These are phyloP conservation scores for Fusarium drepaniforme DNA, from an alignment of 2,329 filamentous ascomycete species.

Conservation along the genomic window DNA sequence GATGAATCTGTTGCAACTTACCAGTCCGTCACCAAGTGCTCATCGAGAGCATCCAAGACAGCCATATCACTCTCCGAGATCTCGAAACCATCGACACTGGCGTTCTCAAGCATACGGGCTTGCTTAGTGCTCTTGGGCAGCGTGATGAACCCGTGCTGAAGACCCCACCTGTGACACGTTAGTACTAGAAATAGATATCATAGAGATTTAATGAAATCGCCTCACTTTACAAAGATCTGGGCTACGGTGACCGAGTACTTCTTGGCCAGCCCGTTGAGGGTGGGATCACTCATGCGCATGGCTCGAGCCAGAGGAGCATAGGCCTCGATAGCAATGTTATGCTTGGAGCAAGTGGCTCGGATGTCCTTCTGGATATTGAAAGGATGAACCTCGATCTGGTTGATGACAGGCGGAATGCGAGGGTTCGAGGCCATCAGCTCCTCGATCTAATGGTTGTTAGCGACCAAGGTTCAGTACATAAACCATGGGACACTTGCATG, in stretches of 20 bases:
- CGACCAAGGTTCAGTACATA: background rate
- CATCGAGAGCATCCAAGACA: conserved; percentile 74
- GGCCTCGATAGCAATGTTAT: conserved; percentile 80
- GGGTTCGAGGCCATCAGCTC: conserved; percentile 75
- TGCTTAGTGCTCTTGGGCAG: conserved; percentile 78
- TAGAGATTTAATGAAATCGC: background rate
- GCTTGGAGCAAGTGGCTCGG: conserved; percentile 71
- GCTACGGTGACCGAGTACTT: conserved; percentile 79
- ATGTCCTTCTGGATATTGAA: conserved; percentile 83
- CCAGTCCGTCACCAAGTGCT: conserved; percentile 80
- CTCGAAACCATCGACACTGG: conserved; percentile 68
- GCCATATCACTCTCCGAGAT: conserved; percentile 74
- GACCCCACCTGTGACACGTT: conserved; percentile 69
- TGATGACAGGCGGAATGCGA: conserved; percentile 74
- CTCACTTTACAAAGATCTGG: conserved; percentile 75
- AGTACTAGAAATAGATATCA: background rate
- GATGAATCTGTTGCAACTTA: conserved; percentile 40
- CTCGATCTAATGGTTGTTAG: conserved; percentile 63
- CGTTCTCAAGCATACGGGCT: conserved; percentile 75
- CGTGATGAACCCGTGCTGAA: conserved; percentile 80
- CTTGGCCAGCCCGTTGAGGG: conserved; percentile 70
- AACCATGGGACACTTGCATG: conserved; percentile 61
- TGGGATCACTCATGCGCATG: conserved; percentile 76
- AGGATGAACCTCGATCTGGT: conserved; percentile 86
- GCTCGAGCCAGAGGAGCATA: conserved; percentile 83